phyloP scores from a whole-genome alignment of 163 green algal species.

The Chlamydomonas reinhardtii region DNA sequence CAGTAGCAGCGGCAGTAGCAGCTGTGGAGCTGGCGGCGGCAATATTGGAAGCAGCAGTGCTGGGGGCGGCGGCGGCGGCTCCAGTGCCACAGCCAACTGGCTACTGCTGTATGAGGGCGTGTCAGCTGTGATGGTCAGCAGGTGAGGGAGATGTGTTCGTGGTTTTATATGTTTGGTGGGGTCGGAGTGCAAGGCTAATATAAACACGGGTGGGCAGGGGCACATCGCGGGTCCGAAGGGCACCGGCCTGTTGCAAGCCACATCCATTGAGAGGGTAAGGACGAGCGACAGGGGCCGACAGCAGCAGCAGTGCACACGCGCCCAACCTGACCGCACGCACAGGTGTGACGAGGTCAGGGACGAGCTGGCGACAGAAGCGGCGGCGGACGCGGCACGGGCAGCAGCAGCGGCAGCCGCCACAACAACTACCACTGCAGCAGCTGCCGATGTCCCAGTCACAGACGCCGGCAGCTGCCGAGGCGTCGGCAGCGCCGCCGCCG shows the following conservation, averaged over 20 bases:
- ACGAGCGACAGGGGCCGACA: too few relatives aligned
- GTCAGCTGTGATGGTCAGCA: slow-evolving; percentile 15
- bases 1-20: not conserved
- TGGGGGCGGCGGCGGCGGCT: not conserved
- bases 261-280: too few relatives aligned
- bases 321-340: too few relatives aligned
- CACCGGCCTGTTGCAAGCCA: too few relatives aligned
- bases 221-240: too few relatives aligned
- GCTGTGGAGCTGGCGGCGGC: not conserved
- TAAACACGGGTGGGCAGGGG: too few relatives aligned
- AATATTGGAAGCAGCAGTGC: not conserved
- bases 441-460: not conserved
- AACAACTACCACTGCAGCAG: not conserved
- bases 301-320: too few relatives aligned
- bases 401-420: not conserved
- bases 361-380: not conserved
- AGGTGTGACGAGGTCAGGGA: slow-evolving; percentile 1
- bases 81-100: not conserved
- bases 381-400: not conserved
- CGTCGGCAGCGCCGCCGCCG: too few relatives aligned
- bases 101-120: slow-evolving; percentile 27
- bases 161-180: too few relatives aligned
- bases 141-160: too few relatives aligned
- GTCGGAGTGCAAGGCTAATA: too few relatives aligned
- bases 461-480: too few relatives aligned